Evolutionary conservation across 2,329 filamentous ascomycete genomes (phyloP), one percentile per base, ranked within the genome.

Genomic region (Aspergillus sp.): DNA sequence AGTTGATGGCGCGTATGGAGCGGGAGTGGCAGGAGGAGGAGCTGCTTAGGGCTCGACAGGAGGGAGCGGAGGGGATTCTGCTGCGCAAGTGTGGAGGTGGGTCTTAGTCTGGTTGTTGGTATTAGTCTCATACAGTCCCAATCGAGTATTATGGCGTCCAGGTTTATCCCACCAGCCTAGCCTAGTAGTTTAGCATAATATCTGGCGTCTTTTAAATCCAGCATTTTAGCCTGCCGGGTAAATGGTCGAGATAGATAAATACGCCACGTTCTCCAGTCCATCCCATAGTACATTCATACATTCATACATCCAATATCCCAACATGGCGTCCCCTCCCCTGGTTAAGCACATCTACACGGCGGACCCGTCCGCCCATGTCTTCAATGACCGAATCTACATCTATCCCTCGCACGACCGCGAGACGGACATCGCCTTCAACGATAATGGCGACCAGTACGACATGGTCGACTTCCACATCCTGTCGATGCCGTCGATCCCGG

Each of bases 381-480:
- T 86, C 65, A 76, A 85, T 41, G 72, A 71, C 56, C 78, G 71
- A 43, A 61, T 88, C 39, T 88, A 85, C 66, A 74, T 88, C 60
- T 88, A 86, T 64, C 82, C 82, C 13, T 86, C 81, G 14, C 82
- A 88, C 61, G 82, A 88, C 60, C 74, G 80, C 44, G 78, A 84
- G 57, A 83, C 80, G 4, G 72, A 77, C 57, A 82, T 85, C 56
- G 36, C 72, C 36, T 79, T 81, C 67, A 86, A 88, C 64, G 82
- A 86, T 68, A 85, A 86, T 69, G 82, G 82, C 52, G 82, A 86
- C 62, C 82, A 86, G 56, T 86, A 86, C 57, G 82, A 85, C 64
- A 88, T 86, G 82, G 70, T 64, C 35, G 82, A 88, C 65, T 88
- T 88, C 68, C 82, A 86, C 58, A 82, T 88, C 55, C 78, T 86